A percentile compares a stretch with the other conserved stretches of the same genome.
phyloP scores from a whole-genome alignment of 208 protist genomes.

The Trypanosoma conorhini region DNA sequence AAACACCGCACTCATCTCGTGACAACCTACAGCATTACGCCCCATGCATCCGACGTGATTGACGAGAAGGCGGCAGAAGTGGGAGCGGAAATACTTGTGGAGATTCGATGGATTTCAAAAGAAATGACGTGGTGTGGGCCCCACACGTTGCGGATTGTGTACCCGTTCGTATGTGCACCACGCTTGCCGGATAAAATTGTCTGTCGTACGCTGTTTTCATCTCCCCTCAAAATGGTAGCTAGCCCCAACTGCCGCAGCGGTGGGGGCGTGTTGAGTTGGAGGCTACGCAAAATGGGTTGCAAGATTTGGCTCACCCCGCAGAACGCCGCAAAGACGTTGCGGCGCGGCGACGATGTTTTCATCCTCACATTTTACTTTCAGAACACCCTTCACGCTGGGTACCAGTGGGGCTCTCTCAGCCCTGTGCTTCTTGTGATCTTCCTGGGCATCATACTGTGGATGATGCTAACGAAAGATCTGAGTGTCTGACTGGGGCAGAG shows the following conservation, averaged over 20 bases:
- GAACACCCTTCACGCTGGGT: slow-evolving; percentile 18
- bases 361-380: slow-evolving; percentile 52
- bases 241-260: slow-evolving; percentile 44
- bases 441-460: slow-evolving; percentile 49
- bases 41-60: slow-evolving; percentile 13
- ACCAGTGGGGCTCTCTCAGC: slow-evolving; percentile 35
- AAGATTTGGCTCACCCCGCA: slow-evolving; percentile 31
- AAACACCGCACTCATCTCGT: background rate
- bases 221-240: slow-evolving; percentile 32
- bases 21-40: slow-evolving; percentile 16
- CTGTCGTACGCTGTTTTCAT: slow-evolving; percentile 38
- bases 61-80: background rate
- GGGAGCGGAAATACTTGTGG: slow-evolving; percentile 17
- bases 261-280: slow-evolving; percentile 29
- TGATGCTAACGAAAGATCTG: slow-evolving; percentile 71
- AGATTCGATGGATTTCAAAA: slow-evolving; percentile 26
- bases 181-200: slow-evolving; percentile 48
- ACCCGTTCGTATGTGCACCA: slow-evolving; percentile 63
- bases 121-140: slow-evolving; percentile 5
- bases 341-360: slow-evolving; percentile 43
- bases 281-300: slow-evolving; percentile 25
- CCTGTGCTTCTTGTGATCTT: slow-evolving; percentile 33
- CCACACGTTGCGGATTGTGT: slow-evolving; percentile 31
- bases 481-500: slow-evolving; percentile 21
- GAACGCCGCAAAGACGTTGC: slow-evolving; percentile 23